These are phyloP conservation scores for Solanum pinnatisectum DNA, from an alignment of 257 asterid genomes.

Conservation along the genomic window DNA sequence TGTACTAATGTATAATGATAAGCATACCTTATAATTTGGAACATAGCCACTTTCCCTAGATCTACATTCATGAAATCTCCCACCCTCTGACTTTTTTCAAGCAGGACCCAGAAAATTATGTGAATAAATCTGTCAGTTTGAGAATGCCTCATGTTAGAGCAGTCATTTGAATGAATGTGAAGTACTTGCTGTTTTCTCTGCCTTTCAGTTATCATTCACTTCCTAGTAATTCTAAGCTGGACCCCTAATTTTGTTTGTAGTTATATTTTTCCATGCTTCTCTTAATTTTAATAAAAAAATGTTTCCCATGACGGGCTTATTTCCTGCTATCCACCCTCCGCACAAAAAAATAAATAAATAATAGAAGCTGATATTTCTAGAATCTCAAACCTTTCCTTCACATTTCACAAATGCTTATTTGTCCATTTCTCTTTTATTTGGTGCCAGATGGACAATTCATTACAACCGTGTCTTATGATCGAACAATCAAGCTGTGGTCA, in stretches of 20 bases:
- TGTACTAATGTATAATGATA: neutral
- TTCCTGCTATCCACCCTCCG: neutral
- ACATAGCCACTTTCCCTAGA: neutral
- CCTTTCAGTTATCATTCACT: neutral
- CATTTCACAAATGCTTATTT: neutral
- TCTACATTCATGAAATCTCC: neutral
- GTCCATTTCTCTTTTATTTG: neutral
- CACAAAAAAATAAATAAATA: neutral
- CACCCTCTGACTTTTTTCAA: no score
- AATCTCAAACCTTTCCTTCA: neutral
- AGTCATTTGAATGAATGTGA: neutral
- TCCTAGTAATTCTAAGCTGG: neutral
- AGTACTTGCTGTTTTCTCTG: neutral
- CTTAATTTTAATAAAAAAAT: neutral
- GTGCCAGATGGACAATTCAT: constrained; percentile 70
- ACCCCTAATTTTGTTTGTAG: neutral
- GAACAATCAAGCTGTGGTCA: constrained; percentile 86
- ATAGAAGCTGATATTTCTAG: neutral
- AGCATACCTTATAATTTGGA: neutral
- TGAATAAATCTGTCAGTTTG: no score
- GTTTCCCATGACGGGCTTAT: neutral
- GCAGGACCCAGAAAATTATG: no score
- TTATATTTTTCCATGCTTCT: neutral
- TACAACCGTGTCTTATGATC: constrained; percentile 86
- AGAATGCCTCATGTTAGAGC: no score